Percentiles rank a stretch among this genome's conserved stretches.
These are phyloP conservation scores for Paecilomyces variotii DNA, from an alignment of 2,329 filamentous ascomycete genomes.

Conservation along the genomic window DNA sequence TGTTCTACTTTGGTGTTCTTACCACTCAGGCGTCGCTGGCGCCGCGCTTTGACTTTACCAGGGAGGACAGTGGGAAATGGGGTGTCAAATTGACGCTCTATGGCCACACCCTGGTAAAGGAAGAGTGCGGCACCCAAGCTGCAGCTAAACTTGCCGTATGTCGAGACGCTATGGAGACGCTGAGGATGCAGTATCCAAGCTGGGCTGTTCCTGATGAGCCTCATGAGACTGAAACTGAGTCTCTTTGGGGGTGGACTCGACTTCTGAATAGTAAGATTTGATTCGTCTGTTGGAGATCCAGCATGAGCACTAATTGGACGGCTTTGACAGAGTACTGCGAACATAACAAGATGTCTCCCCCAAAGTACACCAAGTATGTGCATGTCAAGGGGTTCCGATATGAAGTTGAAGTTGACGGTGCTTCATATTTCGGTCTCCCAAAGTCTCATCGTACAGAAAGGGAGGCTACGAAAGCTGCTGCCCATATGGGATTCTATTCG, in stretches of 20 bases:
- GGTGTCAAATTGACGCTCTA: slow-evolving; percentile 21
- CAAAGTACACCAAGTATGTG: slow-evolving; percentile 16
- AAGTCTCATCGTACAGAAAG: slow-evolving; percentile 13
- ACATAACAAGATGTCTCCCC: slow-evolving; percentile 8
- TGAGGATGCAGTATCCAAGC: slow-evolving; percentile 15
- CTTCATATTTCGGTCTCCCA: slow-evolving; percentile 12
- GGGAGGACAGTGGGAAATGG: slow-evolving; percentile 13
- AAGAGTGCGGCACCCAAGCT: slow-evolving; percentile 6
- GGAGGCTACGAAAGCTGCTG: slow-evolving; percentile 20
- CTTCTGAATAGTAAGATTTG: slow-evolving; percentile 19
- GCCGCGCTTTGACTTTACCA: slow-evolving; percentile 17
- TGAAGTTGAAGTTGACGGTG: slow-evolving; percentile 15
- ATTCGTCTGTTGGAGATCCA: not conserved
- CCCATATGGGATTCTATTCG: slow-evolving; percentile 19
- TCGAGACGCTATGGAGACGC: slow-evolving; percentile 16
- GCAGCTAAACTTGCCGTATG: slow-evolving; percentile 18
- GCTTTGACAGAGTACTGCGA: slow-evolving; percentile 16
- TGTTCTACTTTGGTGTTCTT: slow-evolving; percentile 27
- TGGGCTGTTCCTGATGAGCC: slow-evolving; percentile 23
- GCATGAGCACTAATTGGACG: not conserved
- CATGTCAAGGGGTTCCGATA: slow-evolving; percentile 18
- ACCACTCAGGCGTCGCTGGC: slow-evolving; percentile 15
- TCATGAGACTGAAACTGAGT: slow-evolving; percentile 5
- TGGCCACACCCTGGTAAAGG: slow-evolving; percentile 16
- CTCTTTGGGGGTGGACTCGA: slow-evolving; percentile 20